Evolutionary conservation across 331 rosid species (phyloP).

Genomic region (Arachis monticola): DNA sequence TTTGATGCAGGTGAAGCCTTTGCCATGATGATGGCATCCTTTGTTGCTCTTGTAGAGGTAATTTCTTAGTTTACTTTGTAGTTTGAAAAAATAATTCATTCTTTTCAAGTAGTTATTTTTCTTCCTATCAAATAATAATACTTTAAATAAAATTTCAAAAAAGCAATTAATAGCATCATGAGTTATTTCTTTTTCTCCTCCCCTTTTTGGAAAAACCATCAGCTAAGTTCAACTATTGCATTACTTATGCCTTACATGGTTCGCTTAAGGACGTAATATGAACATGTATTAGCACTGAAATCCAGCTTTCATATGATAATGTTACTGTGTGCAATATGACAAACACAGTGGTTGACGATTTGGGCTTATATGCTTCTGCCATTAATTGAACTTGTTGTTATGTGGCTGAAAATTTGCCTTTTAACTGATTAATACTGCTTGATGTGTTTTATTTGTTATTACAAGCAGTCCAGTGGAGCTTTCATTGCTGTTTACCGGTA

Average conservation of each 20-base stretch:
- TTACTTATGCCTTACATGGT: background rate
- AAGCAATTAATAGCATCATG: background rate
- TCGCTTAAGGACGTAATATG: background rate
- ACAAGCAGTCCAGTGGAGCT: conserved; percentile 92
- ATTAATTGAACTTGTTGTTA: background rate
- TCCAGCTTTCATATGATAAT: background rate
- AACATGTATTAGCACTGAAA: background rate
- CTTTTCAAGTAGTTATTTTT: conserved; percentile 17
- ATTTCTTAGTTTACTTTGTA: conserved; percentile 39
- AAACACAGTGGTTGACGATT: background rate
- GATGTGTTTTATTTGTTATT: conserved; percentile 33
- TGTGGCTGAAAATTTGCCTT: background rate
- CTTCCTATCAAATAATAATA: conserved; percentile 11
- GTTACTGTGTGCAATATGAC: background rate
- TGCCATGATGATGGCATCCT: conserved; percentile 99
- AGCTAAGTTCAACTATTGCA: background rate
- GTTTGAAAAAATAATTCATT: conserved; percentile 20
- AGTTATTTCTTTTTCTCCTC: background rate
- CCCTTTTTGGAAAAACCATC: background rate
- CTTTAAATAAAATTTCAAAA: background rate
- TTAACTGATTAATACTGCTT: conserved; percentile 17
- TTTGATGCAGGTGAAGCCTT: conserved; percentile 99
- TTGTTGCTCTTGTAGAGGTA: conserved; percentile 97
- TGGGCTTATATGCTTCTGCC: background rate
- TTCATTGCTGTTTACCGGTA: conserved; percentile 81